phyloP scores from a whole-genome alignment of 768 basidiomycete species.

The Boletellus emodensis region DNA sequence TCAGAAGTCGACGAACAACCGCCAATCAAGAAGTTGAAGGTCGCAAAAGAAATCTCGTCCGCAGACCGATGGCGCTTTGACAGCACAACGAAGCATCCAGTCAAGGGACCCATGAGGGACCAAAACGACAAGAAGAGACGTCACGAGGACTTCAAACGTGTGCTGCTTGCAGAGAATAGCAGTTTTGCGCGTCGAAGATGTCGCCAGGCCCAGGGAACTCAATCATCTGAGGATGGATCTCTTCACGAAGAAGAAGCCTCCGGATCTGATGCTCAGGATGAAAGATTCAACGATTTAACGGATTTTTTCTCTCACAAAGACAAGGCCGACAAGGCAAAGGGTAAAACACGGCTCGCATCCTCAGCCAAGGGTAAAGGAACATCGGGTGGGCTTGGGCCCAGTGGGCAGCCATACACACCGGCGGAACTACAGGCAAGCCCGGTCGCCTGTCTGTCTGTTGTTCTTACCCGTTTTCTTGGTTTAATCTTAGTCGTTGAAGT shows the following conservation, averaged over 20 bases:
- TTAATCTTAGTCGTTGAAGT: constrained; percentile 33
- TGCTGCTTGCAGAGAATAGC: constrained; percentile 47
- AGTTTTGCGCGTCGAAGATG: constrained; percentile 26
- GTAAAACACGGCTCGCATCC: constrained; percentile 22
- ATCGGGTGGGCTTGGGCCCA: constrained; percentile 52
- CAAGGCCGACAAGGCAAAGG: constrained; percentile 33
- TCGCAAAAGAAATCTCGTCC: constrained; percentile 13
- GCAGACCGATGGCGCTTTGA: constrained; percentile 47
- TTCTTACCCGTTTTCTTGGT: background rate
- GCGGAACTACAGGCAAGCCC: constrained; percentile 61
- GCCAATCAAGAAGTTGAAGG: constrained; percentile 29
- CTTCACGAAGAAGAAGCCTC: constrained; percentile 23
- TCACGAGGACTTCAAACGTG: constrained; percentile 48
- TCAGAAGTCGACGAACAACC: constrained; percentile 24
- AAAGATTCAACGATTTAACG: constrained; percentile 44
- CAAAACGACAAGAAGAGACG: constrained; percentile 44
- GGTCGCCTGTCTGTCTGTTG: background rate
- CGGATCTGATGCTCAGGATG: constrained; percentile 42
- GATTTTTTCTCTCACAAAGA: constrained; percentile 42
- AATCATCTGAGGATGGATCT: constrained; percentile 22
- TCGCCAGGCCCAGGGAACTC: constrained; percentile 9
- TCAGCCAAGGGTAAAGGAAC: constrained; percentile 31
- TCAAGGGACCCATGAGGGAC: background rate
- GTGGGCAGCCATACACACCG: constrained; percentile 70
- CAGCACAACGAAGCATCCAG: constrained; percentile 12